Evolutionary conservation across 345 rosid species (phyloP), one percentile per base, ranked within the genome.

Genomic region (Physaria fendleri): DNA sequence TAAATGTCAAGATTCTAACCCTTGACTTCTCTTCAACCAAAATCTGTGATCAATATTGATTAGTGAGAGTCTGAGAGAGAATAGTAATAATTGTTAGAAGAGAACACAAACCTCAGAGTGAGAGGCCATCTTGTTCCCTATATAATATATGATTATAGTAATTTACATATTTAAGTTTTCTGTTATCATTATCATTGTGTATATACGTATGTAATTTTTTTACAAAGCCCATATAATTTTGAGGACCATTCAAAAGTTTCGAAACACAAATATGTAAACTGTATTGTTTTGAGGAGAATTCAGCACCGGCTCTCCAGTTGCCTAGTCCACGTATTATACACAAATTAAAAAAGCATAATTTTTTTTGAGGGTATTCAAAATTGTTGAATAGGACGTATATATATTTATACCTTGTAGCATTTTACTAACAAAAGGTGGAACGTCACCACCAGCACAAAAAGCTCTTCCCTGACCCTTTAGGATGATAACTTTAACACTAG

Each of bases 401-500:
- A 41, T 42, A 24, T 24, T 24, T 7, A 24, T 24, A 48, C 54
- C 54, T 48, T 15, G 35, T 20, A 15, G 37, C 4, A 82, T 74
- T 47, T 74, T 75, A 65, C 37, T 77, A 62, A 66, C 81, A 28
- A 84, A 76, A 50, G 82, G 66, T 21, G 80, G 69, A 55, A 79
- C 88, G 75, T 91, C 97, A 16, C 94, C 96, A 27, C 94, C 94
- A 6, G 85, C 88, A 64, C 80, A 87, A 51, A 90, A 87, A 9
- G 94, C 83, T 74, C 88, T 80, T 65, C 97, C 97, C 15, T 75
- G 78, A 3, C 93, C 90, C 95, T 91, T 88, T 35, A 91, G 53
- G 24, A 91, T 69, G 59, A 88, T 18, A 42, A 91, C 65, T 60
- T 83, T 81, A 62, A 85, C 96, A 67, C 62, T 68, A 35, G 82